Conservation (phyloP, 2,329 filamentous ascomycete species). For the Paecilomyces fulvus region DNA sequence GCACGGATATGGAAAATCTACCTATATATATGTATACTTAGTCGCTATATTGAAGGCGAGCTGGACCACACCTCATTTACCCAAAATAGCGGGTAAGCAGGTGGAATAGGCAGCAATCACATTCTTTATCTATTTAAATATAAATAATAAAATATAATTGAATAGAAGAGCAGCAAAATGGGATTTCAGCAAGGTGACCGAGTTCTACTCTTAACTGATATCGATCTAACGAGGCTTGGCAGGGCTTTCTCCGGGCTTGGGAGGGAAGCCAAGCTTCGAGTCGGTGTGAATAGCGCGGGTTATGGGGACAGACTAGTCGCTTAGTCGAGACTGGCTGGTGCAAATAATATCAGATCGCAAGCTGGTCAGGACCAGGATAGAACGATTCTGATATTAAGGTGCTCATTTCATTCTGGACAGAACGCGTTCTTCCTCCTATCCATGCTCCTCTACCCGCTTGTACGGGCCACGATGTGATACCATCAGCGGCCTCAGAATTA, state of each 20-base stretch:
- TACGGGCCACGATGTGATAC: not conserved
- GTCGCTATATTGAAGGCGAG: too few relatives aligned
- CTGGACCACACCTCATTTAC: too few relatives aligned
- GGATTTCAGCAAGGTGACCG: too few relatives aligned
- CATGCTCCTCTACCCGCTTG: not conserved
- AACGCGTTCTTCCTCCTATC: not conserved
- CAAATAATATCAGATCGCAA: not conserved
- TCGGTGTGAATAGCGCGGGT: not conserved
- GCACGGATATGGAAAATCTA: too few relatives aligned
- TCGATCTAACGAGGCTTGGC: not conserved
- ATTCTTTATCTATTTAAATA: too few relatives aligned
- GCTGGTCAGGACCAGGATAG: not conserved
- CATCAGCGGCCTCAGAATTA: not conserved
- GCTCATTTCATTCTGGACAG: not conserved
- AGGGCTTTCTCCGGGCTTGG: not conserved
- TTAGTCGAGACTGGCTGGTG: not conserved
- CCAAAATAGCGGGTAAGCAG: too few relatives aligned
- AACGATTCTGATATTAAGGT: not conserved
- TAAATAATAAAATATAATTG: too few relatives aligned
- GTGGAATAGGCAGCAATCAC: too few relatives aligned
- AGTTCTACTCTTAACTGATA: too few relatives aligned
- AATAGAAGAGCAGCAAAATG: too few relatives aligned
- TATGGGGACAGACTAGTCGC: not conserved
- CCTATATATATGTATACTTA: too few relatives aligned
- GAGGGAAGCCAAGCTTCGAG: not conserved